Percentiles rank a stretch among this genome's conserved stretches.
phyloP scores from a whole-genome alignment of 2,329 filamentous ascomycete genomes.

The Emergomyces africanus region DNA sequence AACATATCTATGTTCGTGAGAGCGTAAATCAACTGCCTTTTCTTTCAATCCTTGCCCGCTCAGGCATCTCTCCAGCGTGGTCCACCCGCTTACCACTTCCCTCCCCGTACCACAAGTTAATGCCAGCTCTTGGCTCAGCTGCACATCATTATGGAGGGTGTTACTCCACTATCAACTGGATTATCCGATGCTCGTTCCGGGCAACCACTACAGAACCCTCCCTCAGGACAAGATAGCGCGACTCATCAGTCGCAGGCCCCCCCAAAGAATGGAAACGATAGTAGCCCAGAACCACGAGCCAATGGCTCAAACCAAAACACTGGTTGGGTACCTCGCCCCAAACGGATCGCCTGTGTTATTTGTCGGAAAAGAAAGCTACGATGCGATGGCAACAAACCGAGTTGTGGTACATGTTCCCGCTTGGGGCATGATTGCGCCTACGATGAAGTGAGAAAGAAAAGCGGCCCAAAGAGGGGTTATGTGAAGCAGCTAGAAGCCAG shows the following conservation, averaged over 20 bases:
- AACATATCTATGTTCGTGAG: not conserved
- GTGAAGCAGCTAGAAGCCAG: slow-evolving; percentile 89
- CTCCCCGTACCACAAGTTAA: not conserved
- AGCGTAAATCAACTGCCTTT: not conserved
- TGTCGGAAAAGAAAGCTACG: slow-evolving; percentile 86
- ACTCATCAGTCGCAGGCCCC: not conserved
- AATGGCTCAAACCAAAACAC: slow-evolving; percentile 15
- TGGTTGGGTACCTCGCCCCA: slow-evolving; percentile 62
- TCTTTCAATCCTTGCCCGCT: not conserved
- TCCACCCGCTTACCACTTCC: not conserved
- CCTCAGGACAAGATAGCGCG: not conserved
- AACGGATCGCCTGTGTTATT: slow-evolving; percentile 87
- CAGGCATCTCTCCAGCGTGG: not conserved
- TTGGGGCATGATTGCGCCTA: slow-evolving; percentile 79
- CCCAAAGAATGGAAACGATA: not conserved
- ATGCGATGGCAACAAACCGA: slow-evolving; percentile 74
- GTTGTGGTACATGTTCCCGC: slow-evolving; percentile 79
- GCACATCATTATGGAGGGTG: not conserved
- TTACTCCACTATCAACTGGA: not conserved
- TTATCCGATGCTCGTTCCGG: not conserved
- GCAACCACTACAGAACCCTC: not conserved
- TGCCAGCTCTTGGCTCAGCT: not conserved
- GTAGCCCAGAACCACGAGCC: not conserved
- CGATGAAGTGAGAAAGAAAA: slow-evolving; percentile 87
- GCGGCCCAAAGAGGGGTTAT: slow-evolving; percentile 85